Base-by-base conservation (phyloP, 1,139 yeast genomes). In the Wickerhamomyces sp. region DNA sequence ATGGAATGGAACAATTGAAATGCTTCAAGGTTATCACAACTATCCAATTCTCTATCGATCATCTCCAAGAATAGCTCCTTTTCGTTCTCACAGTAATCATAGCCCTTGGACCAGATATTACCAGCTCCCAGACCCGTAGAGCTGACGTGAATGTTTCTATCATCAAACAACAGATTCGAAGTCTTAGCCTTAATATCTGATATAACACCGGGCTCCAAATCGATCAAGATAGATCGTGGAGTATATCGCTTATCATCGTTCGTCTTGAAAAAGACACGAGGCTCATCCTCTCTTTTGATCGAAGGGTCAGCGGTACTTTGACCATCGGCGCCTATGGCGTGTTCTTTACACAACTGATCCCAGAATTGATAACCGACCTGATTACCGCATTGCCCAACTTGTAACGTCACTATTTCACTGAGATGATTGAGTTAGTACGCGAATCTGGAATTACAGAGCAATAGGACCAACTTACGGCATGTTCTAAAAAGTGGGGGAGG, bases 281-380 rank as follows among this genome's bases (percentile, higher is more conserved):
- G 82, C 36, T 87, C 74, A 56, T 86, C 96, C 22, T 78, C 78
- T 36, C 79, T 63, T 23, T 65, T 64, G 16, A 38, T 44, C 6
- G 59, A 57, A 23, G 28, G 21, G 12, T 26, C 28, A 12, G 51
- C 36, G 0, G 53, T 27, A 52, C 65, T 48, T 41, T 46, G 66
- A 4, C 98, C 98, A 57, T 88, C 95, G 1, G 73, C 62, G 9
- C 66, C 67, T 26, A 91, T 81, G 0, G 95, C 96, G 55, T 91
- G 98, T 52, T 91, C 98, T 26, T 67, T 61, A 32, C 95, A 86
- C 38, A 91, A 62, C 59, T 88, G 96, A 33, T 78, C 73, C 98
- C 98, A 91, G 57, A 89, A 91, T 56, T 85, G 85, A 37, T 85
- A 75, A 16, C 97, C 97, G 1, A 91, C 82, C 57, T 91, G 98